Evolutionary conservation across 345 rosid genomes (phyloP).

Genomic region (Mercurialis annua): DNA sequence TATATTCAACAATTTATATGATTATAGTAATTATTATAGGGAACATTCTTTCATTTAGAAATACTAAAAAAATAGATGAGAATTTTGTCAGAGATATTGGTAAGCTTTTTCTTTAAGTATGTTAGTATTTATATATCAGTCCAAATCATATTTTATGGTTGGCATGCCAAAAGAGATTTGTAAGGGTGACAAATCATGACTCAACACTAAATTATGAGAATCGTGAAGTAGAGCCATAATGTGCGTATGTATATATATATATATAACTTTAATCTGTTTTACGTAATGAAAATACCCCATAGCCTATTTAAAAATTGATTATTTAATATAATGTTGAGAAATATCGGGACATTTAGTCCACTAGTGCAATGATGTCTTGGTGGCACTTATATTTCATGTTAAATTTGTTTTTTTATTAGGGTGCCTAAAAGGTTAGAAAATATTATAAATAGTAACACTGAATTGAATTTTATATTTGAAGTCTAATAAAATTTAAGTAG

Average conservation of each 20-base stretch:
- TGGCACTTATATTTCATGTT: not conserved
- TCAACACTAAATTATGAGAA: slow-evolving; percentile 23
- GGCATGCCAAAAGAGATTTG: slow-evolving; percentile 5
- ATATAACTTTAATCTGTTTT: not conserved
- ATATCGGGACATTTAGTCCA: slow-evolving; percentile 8
- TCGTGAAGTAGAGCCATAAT: not conserved
- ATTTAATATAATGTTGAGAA: slow-evolving; percentile 3
- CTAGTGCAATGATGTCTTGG: not conserved
- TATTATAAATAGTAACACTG: too few relatives aligned
- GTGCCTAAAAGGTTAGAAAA: too few relatives aligned
- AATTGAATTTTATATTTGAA: too few relatives aligned
- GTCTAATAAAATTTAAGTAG: too few relatives aligned
- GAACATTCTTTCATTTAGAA: too few relatives aligned
- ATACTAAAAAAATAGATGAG: not conserved
- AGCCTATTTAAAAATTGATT: slow-evolving; percentile 3
- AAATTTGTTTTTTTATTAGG: too few relatives aligned
- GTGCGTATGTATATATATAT: too few relatives aligned
- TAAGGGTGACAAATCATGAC: not conserved
- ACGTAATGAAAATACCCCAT: not conserved
- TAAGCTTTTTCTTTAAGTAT: too few relatives aligned
- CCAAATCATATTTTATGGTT: too few relatives aligned
- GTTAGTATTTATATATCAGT: too few relatives aligned
- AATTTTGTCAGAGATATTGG: not conserved
- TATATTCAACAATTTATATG: too few relatives aligned
- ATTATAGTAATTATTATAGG: too few relatives aligned